phyloP scores from a whole-genome alignment of 2,329 filamentous ascomycete species.

The Chaetomium olivaceum region DNA sequence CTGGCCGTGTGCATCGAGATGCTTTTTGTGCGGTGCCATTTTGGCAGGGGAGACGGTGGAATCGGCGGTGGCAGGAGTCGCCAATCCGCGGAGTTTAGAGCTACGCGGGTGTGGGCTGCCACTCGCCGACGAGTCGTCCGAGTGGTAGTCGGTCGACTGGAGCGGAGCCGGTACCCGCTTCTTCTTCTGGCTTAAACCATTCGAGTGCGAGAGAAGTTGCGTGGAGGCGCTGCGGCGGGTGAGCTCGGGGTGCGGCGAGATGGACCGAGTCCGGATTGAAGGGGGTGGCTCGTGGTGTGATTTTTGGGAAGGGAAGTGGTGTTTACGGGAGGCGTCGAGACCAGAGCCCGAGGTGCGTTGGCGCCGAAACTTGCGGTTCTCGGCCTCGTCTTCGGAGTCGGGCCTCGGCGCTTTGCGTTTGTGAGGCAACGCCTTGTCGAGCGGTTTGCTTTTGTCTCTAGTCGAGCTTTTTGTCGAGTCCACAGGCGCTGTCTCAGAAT shows the following conservation, averaged over 20 bases:
- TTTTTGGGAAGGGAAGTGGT: slow-evolving; percentile 37
- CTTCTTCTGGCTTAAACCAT: slow-evolving; percentile 61
- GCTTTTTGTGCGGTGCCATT: slow-evolving; percentile 74
- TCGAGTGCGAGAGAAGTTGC: slow-evolving; percentile 58
- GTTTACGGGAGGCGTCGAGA: slow-evolving; percentile 34
- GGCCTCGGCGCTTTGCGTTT: slow-evolving; percentile 57
- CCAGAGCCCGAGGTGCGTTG: slow-evolving; percentile 52
- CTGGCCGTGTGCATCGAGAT: slow-evolving; percentile 88
- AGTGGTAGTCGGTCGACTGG: slow-evolving; percentile 64
- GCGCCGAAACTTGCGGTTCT: slow-evolving; percentile 55
- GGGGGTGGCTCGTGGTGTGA: slow-evolving; percentile 39
- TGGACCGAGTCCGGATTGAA: slow-evolving; percentile 49
- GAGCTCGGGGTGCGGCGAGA: slow-evolving; percentile 60
- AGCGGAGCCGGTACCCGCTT: slow-evolving; percentile 62
- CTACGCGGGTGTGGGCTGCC: slow-evolving; percentile 60
- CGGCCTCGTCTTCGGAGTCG: slow-evolving; percentile 60
- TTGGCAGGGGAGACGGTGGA: slow-evolving; percentile 67
- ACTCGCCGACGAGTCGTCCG: slow-evolving; percentile 65
- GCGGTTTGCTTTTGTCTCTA: slow-evolving; percentile 50
- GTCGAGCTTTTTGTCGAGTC: slow-evolving; percentile 47
- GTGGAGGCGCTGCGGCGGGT: slow-evolving; percentile 66
- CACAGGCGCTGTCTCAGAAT: slow-evolving; percentile 54
- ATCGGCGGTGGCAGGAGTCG: slow-evolving; percentile 58
- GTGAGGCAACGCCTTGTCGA: slow-evolving; percentile 49
- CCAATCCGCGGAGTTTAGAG: slow-evolving; percentile 57